These are phyloP conservation scores for Zygosaccharomyces pseudobailii DNA, from an alignment of 1,139 yeast genomes.

Conservation along the genomic window DNA sequence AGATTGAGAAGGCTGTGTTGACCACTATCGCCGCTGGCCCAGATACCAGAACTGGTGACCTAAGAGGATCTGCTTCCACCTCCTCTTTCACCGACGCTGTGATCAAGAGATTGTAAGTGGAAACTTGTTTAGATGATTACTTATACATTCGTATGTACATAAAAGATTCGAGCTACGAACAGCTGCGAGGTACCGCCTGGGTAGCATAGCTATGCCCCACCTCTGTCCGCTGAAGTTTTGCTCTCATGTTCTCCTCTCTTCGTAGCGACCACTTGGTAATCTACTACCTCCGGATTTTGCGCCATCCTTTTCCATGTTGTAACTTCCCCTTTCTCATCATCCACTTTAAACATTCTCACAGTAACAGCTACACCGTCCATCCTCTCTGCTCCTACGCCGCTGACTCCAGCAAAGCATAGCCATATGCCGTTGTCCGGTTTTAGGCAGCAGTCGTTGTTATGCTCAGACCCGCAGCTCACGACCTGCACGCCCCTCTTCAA, in stretches of 20 bases:
- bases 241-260: neutral
- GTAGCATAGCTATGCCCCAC: neutral
- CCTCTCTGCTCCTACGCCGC: conserved; percentile 47
- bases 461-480: conserved; percentile 52
- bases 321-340: conserved; percentile 39
- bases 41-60: conserved; percentile 91
- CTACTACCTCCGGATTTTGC: neutral
- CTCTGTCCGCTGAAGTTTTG: neutral
- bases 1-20: conserved; percentile 84
- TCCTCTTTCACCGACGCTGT: conserved; percentile 81
- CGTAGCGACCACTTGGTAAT: neutral
- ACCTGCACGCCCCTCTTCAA: conserved; percentile 32
- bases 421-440: conserved; percentile 36
- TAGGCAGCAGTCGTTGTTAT: conserved; percentile 52
- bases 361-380: conserved; percentile 40
- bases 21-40: conserved; percentile 92
- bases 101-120: conserved; percentile 48
- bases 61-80: conserved; percentile 90
- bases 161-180: neutral
- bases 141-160: conserved; percentile 6
- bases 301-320: conserved; percentile 46
- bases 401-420: conserved; percentile 55
- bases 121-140: conserved; percentile 1
- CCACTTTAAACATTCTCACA: conserved; percentile 43
- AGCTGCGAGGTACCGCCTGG: neutral